Percentiles rank a stretch among this genome's conserved stretches.
Evolutionary conservation across 176 grass and related monocot species (phyloP).

Genomic region (Oryza officinalis): DNA sequence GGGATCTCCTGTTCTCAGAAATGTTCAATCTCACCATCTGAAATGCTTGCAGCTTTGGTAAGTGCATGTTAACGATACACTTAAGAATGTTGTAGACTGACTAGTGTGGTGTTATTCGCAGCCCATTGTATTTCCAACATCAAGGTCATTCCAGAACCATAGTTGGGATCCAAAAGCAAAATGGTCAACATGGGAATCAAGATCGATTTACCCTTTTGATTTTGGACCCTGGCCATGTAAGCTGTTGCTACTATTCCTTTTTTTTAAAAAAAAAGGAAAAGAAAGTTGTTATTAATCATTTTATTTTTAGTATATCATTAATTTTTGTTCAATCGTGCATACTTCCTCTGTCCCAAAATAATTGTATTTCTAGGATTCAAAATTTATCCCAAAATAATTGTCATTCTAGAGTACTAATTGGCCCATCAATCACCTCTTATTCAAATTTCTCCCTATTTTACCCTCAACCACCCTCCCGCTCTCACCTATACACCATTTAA

Average conservation of each 20-base stretch:
- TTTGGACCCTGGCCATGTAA: conserved; percentile 90
- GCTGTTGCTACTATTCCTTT: neutral
- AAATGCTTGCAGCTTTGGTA: neutral
- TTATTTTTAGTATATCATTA: neutral
- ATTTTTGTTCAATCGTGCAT: neutral
- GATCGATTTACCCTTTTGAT: conserved; percentile 65
- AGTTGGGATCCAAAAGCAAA: conserved; percentile 95
- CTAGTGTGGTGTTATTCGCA: conserved; percentile 27
- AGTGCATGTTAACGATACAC: neutral
- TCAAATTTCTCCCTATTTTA: no score
- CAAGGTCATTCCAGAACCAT: conserved; percentile 95
- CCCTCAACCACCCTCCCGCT: no score
- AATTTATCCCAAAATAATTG: no score
- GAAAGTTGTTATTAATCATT: no score
- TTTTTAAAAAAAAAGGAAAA: no score
- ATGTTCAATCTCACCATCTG: conserved; percentile 29
- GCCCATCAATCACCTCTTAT: no score
- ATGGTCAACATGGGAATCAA: conserved; percentile 40
- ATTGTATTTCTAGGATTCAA: no score
- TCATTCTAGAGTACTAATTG: no score
- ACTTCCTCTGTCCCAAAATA: no score
- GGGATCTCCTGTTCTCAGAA: conserved; percentile 26
- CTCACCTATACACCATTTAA: no score
- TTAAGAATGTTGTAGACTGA: conserved; percentile 6
- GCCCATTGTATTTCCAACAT: conserved; percentile 95